A percentile compares a stretch with the other conserved stretches of the same genome.
phyloP scores from a whole-genome alignment of 2,329 filamentous ascomycete genomes.

The Periconia sp. region DNA sequence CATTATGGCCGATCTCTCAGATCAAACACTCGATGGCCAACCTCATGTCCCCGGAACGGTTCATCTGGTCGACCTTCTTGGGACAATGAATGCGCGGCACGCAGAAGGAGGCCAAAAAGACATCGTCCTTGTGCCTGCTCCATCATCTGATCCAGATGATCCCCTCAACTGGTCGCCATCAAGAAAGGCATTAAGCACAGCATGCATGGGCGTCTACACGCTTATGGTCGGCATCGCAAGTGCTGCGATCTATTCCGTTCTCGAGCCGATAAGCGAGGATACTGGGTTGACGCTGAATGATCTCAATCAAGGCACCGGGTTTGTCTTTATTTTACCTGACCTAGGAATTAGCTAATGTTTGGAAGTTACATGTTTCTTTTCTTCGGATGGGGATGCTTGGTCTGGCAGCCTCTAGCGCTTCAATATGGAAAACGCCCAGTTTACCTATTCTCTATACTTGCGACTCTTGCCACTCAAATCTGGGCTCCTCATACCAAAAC shows the following conservation, averaged over 20 bases:
- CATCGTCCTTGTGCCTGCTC: constrained; percentile 50
- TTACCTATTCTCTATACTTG: constrained; percentile 53
- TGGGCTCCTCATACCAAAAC: constrained; percentile 44
- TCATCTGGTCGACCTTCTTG: constrained; percentile 50
- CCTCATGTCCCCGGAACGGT: constrained; percentile 47
- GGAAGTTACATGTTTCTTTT: constrained; percentile 56
- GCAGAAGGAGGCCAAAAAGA: constrained; percentile 43
- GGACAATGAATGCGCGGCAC: constrained; percentile 45
- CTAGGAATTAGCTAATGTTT: not conserved
- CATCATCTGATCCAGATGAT: constrained; percentile 42
- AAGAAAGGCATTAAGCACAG: constrained; percentile 29
- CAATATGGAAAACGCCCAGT: constrained; percentile 59
- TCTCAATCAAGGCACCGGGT: constrained; percentile 57
- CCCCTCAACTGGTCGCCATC: constrained; percentile 42
- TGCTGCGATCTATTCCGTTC: constrained; percentile 58
- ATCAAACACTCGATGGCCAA: constrained; percentile 7
- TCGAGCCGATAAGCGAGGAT: constrained; percentile 55
- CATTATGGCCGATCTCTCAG: no score
- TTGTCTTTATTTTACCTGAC: not conserved
- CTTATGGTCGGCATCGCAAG: constrained; percentile 57
- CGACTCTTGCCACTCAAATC: constrained; percentile 48
- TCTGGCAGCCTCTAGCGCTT: constrained; percentile 61
- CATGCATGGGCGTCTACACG: constrained; percentile 54
- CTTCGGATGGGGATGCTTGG: constrained; percentile 58
- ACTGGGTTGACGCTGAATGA: constrained; percentile 53